A percentile compares a stretch with the other conserved stretches of the same genome.
Conservation (phyloP, 495 filamentous ascomycete species). For the Chaetomium cochliodes region DNA sequence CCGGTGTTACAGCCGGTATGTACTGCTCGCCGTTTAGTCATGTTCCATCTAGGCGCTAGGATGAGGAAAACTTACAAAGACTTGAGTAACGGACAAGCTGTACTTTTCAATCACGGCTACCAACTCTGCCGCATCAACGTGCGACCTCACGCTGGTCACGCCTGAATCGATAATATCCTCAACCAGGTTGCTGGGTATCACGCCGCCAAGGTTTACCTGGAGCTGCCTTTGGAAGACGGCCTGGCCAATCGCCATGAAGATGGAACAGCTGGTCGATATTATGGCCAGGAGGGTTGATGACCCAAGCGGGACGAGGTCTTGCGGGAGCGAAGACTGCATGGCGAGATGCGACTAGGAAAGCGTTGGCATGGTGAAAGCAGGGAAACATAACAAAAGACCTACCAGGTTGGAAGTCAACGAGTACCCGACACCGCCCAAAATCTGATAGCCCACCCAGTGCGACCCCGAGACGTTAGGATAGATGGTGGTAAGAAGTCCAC, state of each 20-base stretch:
- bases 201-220: not conserved
- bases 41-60: not conserved
- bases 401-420: not conserved
- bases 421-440: not conserved
- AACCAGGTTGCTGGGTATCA: not conserved
- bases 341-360: not conserved
- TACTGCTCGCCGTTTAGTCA: not conserved
- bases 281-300: not conserved
- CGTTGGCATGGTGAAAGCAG: not conserved
- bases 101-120: not conserved
- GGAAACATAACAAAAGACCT: not conserved
- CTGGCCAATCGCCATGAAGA: not conserved
- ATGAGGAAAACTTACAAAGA: not conserved
- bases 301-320: not conserved
- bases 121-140: not conserved
- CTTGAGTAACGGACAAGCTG: not conserved
- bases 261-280: constrained; percentile 2
- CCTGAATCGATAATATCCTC: not conserved
- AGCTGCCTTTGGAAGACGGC: not conserved
- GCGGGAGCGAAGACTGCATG: constrained; percentile 3
- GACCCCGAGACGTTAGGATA: not conserved
- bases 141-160: not conserved
- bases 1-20: not conserved
- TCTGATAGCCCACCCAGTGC: constrained; percentile 4
- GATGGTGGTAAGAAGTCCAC: not conserved